phyloP scores from a whole-genome alignment of 1,284 basidiomycete species.

The Rhizoctonia solani region DNA sequence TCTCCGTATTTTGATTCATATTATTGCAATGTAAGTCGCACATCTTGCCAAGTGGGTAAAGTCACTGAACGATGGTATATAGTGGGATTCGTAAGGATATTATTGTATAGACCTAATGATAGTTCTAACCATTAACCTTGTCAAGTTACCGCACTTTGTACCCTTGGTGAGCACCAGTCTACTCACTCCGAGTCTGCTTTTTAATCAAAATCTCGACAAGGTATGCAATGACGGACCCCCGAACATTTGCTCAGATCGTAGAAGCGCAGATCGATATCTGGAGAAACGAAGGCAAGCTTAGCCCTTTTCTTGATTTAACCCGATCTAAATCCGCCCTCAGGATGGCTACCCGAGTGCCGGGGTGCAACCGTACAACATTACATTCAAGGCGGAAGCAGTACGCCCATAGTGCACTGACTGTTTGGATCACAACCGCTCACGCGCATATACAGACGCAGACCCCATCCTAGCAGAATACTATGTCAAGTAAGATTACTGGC shows the following conservation, averaged over 20 bases:
- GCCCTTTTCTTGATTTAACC: background rate
- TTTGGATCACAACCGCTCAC: background rate
- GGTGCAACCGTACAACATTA: slow-evolving; percentile 55
- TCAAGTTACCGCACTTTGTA: slow-evolving; percentile 60
- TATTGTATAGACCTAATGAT: too few relatives aligned
- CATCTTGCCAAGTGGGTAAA: background rate
- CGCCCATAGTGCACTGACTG: slow-evolving; percentile 40
- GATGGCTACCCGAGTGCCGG: slow-evolving; percentile 67
- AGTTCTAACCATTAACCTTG: too few relatives aligned
- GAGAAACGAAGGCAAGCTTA: slow-evolving; percentile 61
- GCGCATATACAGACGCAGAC: slow-evolving; percentile 54
- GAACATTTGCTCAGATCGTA: slow-evolving; percentile 59
- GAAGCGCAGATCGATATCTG: slow-evolving; percentile 68
- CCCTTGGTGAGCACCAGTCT: slow-evolving; percentile 52
- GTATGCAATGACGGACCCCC: slow-evolving; percentile 59
- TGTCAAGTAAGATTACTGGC: slow-evolving; percentile 56
- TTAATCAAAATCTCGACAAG: background rate
- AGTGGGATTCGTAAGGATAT: slow-evolving; percentile 61
- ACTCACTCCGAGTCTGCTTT: background rate
- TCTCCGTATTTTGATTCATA: slow-evolving; percentile 71
- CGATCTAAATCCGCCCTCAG: too few relatives aligned
- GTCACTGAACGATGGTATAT: background rate
- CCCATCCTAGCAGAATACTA: slow-evolving; percentile 67
- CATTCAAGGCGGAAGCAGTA: slow-evolving; percentile 67
- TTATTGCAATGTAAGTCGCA: slow-evolving; percentile 62